Evolutionary conservation across 768 basidiomycete genomes (phyloP).

Genomic region (Pleurotus ostreatus): DNA sequence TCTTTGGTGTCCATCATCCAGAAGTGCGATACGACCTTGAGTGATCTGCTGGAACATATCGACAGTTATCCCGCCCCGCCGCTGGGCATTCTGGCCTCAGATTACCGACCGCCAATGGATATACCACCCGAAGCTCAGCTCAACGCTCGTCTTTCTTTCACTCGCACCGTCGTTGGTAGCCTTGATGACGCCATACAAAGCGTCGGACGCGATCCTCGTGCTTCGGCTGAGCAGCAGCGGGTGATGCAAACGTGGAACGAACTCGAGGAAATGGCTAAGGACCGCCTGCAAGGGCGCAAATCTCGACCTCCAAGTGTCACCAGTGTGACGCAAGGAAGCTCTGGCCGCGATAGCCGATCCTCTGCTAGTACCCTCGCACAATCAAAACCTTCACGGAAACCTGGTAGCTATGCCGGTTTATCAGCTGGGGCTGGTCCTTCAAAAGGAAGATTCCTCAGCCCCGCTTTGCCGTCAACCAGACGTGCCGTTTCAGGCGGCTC

Average conservation of each 20-base stretch:
- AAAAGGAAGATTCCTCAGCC: slow-evolving; percentile 40
- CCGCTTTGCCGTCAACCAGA: slow-evolving; percentile 42
- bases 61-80: slow-evolving; percentile 76
- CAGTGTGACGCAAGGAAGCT: slow-evolving; percentile 51
- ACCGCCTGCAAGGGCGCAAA: slow-evolving; percentile 54
- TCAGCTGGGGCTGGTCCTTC: slow-evolving; percentile 28
- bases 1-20: slow-evolving; percentile 45
- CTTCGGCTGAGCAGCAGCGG: slow-evolving; percentile 55
- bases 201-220: slow-evolving; percentile 58
- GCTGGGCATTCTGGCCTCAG: slow-evolving; percentile 44
- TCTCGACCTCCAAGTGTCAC: slow-evolving; percentile 64
- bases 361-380: slow-evolving; percentile 28
- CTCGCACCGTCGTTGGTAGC: slow-evolving; percentile 43
- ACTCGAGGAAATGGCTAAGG: slow-evolving; percentile 75
- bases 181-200: slow-evolving; percentile 37
- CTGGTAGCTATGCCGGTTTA: slow-evolving; percentile 33
- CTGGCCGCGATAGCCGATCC: slow-evolving; percentile 53
- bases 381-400: slow-evolving; percentile 20
- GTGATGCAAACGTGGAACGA: slow-evolving; percentile 78
- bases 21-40: slow-evolving; percentile 70
- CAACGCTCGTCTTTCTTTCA: slow-evolving; percentile 58
- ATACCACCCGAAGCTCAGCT: slow-evolving; percentile 67
- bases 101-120: slow-evolving; percentile 35
- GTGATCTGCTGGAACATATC: slow-evolving; percentile 81
- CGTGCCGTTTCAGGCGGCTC: slow-evolving; percentile 46